phyloP scores from a whole-genome alignment of 2,329 filamentous ascomycete genomes.

The Fusarium bulbicola region DNA sequence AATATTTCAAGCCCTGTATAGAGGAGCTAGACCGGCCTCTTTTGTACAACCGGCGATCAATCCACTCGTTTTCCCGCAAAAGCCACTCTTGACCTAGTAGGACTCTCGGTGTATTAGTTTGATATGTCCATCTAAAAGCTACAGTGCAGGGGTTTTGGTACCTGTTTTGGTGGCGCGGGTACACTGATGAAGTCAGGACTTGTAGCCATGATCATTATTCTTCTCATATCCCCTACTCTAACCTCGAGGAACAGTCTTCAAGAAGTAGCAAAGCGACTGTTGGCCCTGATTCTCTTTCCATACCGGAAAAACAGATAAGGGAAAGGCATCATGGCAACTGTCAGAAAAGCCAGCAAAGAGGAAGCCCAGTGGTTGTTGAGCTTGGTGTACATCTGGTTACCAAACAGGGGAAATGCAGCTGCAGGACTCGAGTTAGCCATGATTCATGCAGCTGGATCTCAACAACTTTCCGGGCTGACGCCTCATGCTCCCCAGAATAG shows the following conservation, averaged over 20 bases:
- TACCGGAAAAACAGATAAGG: conserved; percentile 71
- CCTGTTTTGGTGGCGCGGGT: conserved; percentile 20
- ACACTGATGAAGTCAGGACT: neutral
- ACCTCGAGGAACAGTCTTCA: conserved; percentile 11
- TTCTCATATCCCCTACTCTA: neutral
- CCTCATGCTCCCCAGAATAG: neutral
- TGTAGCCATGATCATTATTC: neutral
- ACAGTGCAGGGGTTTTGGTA: conserved; percentile 8
- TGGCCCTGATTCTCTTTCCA: conserved; percentile 64
- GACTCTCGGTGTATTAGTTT: conserved; percentile 6
- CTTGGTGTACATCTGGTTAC: conserved; percentile 74
- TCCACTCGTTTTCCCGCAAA: neutral
- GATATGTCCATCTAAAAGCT: neutral
- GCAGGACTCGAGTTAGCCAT: conserved; percentile 3
- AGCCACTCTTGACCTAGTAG: neutral
- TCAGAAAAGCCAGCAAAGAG: conserved; percentile 68
- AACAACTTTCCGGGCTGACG: neutral
- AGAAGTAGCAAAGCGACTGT: conserved; percentile 61
- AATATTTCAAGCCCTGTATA: conserved; percentile 2
- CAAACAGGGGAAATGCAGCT: conserved; percentile 82
- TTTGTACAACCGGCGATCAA: conserved; percentile 19
- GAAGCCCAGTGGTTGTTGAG: conserved; percentile 78
- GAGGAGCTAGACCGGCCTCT: neutral
- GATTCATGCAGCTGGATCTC: neutral
- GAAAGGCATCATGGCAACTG: conserved; percentile 70